A percentile compares a stretch with the other conserved stretches of the same genome.
phyloP scores from a whole-genome alignment of 2,329 filamentous ascomycete genomes.

The Alternaria hordeiaustralica region DNA sequence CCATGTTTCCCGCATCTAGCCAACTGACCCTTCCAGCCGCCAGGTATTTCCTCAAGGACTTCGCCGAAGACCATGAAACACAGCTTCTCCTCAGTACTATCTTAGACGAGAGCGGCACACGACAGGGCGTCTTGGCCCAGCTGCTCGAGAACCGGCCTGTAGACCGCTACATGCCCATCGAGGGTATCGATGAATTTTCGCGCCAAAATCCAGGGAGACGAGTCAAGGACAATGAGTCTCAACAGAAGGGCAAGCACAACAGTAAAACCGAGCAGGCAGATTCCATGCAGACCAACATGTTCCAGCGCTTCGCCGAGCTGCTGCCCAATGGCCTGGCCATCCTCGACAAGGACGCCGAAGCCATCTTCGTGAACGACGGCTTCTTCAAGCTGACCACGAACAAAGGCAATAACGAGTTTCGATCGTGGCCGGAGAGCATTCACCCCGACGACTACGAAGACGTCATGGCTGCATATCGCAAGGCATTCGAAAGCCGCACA shows the following conservation, averaged over 20 bases:
- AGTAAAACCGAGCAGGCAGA: conserved; percentile 24
- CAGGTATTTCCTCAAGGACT: conserved; percentile 32
- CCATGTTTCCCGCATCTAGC: background rate
- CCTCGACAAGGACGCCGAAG: conserved; percentile 52
- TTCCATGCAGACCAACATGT: conserved; percentile 51
- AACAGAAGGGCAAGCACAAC: conserved; percentile 6
- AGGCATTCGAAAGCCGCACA: conserved; percentile 48
- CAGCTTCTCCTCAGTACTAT: conserved; percentile 43
- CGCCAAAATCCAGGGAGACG: conserved; percentile 15
- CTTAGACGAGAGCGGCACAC: conserved; percentile 37
- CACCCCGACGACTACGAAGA: conserved; percentile 53
- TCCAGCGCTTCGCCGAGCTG: conserved; percentile 54
- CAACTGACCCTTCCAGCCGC: conserved; percentile 28
- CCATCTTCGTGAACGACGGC: conserved; percentile 55
- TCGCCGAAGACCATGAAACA: conserved; percentile 18
- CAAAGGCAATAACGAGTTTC: conserved; percentile 49
- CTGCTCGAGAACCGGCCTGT: conserved; percentile 28
- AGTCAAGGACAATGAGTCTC: conserved; percentile 12
- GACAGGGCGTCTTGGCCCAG: conserved; percentile 43
- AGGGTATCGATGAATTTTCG: conserved; percentile 31
- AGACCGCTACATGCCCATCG: conserved; percentile 34
- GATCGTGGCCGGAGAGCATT: conserved; percentile 55
- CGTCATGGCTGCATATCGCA: conserved; percentile 53
- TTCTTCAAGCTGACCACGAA: conserved; percentile 57
- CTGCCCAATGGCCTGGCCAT: conserved; percentile 56